Conservation (phyloP, 345 rosid genomes). For the Hibiscus tridactylites region DNA sequence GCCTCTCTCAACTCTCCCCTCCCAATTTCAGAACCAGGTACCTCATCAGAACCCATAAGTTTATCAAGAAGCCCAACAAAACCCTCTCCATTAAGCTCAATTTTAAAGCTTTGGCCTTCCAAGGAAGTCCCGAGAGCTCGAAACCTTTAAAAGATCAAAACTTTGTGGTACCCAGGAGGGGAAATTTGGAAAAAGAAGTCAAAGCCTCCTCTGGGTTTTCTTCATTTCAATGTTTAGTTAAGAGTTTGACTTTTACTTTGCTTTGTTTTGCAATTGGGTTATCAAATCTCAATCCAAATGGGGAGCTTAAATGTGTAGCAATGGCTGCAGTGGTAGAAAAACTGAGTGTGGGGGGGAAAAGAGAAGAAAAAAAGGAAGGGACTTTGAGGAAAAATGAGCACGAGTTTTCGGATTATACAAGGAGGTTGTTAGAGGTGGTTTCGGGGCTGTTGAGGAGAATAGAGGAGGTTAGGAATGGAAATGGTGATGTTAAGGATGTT, state of each 20-base stretch:
- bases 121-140: conserved; percentile 15
- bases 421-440: conserved; percentile 52
- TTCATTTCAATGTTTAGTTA: conserved; percentile 26
- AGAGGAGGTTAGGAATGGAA: conserved; percentile 53
- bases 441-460: conserved; percentile 42
- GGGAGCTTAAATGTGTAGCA: conserved; percentile 40
- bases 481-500: conserved; percentile 34
- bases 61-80: conserved; percentile 7
- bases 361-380: conserved; percentile 20
- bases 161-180: conserved; percentile 12
- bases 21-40: conserved; percentile 21
- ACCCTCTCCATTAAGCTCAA: conserved; percentile 18
- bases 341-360: conserved; percentile 20
- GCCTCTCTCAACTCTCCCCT: conserved; percentile 27
- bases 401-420: conserved; percentile 45
- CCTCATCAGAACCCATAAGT: conserved; percentile 18
- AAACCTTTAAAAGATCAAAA: conserved; percentile 4
- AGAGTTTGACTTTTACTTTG: conserved; percentile 41
- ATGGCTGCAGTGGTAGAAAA: conserved; percentile 38
- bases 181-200: conserved; percentile 17
- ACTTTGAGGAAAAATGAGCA: conserved; percentile 34
- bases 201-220: conserved; percentile 15
- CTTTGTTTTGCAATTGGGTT: conserved; percentile 63
- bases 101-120: conserved; percentile 17
- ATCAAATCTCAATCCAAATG: conserved; percentile 25